phyloP scores from a whole-genome alignment of 2,329 filamentous ascomycete species.

The Phialophora chinensis region DNA sequence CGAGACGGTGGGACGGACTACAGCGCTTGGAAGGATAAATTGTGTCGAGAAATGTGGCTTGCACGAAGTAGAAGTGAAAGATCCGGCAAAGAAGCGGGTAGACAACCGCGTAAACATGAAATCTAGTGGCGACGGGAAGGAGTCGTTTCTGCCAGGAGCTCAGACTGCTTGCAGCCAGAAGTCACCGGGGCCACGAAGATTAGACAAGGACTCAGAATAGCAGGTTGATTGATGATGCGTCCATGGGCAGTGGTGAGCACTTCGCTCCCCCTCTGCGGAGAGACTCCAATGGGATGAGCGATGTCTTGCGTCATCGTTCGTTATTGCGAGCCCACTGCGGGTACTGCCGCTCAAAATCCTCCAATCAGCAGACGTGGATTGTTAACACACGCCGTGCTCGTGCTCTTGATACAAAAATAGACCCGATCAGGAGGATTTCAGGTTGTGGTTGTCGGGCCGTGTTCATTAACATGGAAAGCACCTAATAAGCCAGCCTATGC shows the following conservation, averaged over 20 bases:
- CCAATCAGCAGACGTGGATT: constrained; percentile 1
- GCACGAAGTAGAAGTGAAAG: constrained; percentile 21
- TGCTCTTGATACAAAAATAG: constrained; percentile 8
- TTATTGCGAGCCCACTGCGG: not conserved
- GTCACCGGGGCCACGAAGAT: constrained; percentile 2
- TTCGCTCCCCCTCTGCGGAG: constrained; percentile 5
- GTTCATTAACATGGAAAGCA: not conserved
- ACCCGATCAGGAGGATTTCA: not conserved
- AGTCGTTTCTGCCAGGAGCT: not conserved
- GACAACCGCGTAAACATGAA: constrained; percentile 16
- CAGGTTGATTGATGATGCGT: constrained; percentile 3
- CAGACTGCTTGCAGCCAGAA: constrained; percentile 2
- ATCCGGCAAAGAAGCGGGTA: constrained; percentile 13
- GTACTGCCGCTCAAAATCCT: constrained; percentile 6
- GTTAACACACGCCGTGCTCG: constrained; percentile 5
- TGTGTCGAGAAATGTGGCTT: constrained; percentile 11
- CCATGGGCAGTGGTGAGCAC: not conserved
- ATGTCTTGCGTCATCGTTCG: constrained; percentile 7
- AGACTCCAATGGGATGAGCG: constrained; percentile 6
- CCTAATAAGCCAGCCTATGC: constrained; percentile 29
- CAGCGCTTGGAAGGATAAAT: constrained; percentile 6
- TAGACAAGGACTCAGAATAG: not conserved
- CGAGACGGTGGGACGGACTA: not conserved
- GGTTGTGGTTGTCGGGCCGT: not conserved
- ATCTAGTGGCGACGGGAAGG: not conserved